Evolutionary conservation across 2,329 filamentous ascomycete species (phyloP).

Genomic region (Didymellaceae sp.): DNA sequence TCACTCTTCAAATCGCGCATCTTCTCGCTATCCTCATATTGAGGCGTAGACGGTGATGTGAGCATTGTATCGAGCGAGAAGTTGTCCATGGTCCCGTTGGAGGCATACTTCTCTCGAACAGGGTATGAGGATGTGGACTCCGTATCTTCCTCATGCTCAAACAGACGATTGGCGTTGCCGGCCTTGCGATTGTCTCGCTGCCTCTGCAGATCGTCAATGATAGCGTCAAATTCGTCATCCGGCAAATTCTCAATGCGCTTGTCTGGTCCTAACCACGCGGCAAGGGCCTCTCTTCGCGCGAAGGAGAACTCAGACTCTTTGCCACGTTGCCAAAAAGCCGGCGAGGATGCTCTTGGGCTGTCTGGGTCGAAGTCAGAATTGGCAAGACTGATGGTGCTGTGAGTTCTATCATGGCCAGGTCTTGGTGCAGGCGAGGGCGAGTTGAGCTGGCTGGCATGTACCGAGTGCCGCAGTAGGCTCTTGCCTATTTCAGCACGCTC

Average conservation of each 20-base stretch:
- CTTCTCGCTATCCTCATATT: conserved; percentile 77
- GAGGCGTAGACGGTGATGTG: conserved; percentile 93
- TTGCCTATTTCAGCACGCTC: conserved; percentile 81
- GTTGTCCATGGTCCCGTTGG: conserved; percentile 91
- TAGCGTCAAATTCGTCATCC: conserved; percentile 89
- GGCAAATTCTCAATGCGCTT: conserved; percentile 89
- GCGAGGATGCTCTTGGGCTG: conserved; percentile 80
- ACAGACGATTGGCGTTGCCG: conserved; percentile 58
- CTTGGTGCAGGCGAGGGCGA: conserved; percentile 69
- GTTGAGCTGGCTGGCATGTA: conserved; percentile 68
- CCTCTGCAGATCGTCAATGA: conserved; percentile 93
- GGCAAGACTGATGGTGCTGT: conserved; percentile 70
- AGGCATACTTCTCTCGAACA: conserved; percentile 92
- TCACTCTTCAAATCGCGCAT: conserved; percentile 78
- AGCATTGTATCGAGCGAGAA: conserved; percentile 93
- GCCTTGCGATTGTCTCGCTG: conserved; percentile 85
- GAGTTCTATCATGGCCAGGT: conserved; percentile 74
- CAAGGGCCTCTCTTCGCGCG: conserved; percentile 90
- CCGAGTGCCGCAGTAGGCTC: conserved; percentile 84
- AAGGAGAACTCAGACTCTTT: conserved; percentile 94
- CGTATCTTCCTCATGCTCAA: conserved; percentile 77
- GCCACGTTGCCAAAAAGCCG: conserved; percentile 69
- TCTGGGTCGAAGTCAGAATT: conserved; percentile 76
- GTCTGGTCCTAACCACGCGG: conserved; percentile 85
- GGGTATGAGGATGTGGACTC: conserved; percentile 90